Percentiles rank a stretch among this genome's conserved stretches.
phyloP scores from a whole-genome alignment of 768 basidiomycete genomes.

The Dacryopinax primogenitus region DNA sequence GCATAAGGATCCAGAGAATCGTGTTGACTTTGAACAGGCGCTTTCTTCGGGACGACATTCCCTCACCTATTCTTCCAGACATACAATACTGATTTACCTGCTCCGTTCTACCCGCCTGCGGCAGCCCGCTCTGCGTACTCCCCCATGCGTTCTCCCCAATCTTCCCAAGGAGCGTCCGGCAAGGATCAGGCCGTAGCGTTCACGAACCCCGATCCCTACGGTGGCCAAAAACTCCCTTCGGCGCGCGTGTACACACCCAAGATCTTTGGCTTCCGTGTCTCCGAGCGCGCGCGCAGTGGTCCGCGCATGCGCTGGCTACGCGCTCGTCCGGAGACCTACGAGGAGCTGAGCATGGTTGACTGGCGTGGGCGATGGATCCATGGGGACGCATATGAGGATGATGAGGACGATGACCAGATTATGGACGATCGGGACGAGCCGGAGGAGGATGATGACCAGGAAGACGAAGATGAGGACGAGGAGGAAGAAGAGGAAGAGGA shows the following conservation, averaged over 20 bases:
- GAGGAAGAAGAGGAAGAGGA: conserved; percentile 46
- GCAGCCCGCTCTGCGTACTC: conserved; percentile 42
- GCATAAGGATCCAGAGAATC: neutral
- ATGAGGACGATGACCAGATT: conserved; percentile 30
- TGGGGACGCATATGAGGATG: conserved; percentile 29
- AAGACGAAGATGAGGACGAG: conserved; percentile 37
- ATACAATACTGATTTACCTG: conserved; percentile 87
- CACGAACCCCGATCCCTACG: conserved; percentile 76
- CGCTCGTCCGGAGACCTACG: conserved; percentile 63
- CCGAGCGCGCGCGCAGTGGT: conserved; percentile 84
- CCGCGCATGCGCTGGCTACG: conserved; percentile 97
- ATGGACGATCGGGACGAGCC: conserved; percentile 44
- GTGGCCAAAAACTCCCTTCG: conserved; percentile 76
- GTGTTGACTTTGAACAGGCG: conserved; percentile 41
- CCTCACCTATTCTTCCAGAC: conserved; percentile 96
- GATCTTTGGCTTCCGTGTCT: conserved; percentile 97
- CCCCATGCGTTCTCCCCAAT: conserved; percentile 38
- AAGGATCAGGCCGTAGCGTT: conserved; percentile 43
- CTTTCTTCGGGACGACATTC: conserved; percentile 99
- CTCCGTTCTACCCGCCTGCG: conserved; percentile 67
- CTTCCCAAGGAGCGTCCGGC: conserved; percentile 29
- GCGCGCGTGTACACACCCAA: conserved; percentile 80
- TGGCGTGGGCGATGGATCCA: conserved; percentile 72
- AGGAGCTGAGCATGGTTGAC: conserved; percentile 77
- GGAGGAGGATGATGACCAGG: conserved; percentile 27